Conservation (phyloP, 2,329 filamentous ascomycete species). For the Diaporthe humulicola region DNA sequence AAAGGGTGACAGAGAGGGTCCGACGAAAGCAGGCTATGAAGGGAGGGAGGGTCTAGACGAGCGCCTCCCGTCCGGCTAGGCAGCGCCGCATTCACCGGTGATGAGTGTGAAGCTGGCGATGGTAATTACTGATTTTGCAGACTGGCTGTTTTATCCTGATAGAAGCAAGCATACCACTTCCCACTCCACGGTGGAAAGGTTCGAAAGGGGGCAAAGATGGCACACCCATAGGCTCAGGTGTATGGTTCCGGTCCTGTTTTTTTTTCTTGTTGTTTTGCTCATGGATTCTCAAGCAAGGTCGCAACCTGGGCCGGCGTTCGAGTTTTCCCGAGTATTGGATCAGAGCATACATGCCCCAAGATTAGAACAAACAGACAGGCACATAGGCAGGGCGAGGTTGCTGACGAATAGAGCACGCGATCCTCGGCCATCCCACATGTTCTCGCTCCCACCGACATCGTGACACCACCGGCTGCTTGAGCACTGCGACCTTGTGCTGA, state of each 20-base stretch:
- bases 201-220: not conserved
- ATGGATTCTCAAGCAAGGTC: not conserved
- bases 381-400: not conserved
- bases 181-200: constrained; percentile 3
- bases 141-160: constrained; percentile 6
- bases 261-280: not conserved
- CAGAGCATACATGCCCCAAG: not conserved
- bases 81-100: not conserved
- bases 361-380: constrained; percentile 17
- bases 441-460: not conserved
- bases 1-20: constrained; percentile 70
- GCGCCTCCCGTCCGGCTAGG: not conserved
- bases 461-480: not conserved
- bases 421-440: not conserved
- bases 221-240: constrained; percentile 1
- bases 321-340: not conserved
- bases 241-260: constrained; percentile 7
- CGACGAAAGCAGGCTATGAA: constrained; percentile 70
- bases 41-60: constrained; percentile 50
- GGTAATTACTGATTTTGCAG: constrained; percentile 17
- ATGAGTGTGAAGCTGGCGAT: not conserved
- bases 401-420: not conserved
- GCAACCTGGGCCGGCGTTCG: not conserved
- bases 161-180: not conserved
- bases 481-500: not conserved